These are phyloP conservation scores for Cytospora chrysosperma DNA, from an alignment of 2,329 filamentous ascomycete genomes.

Conservation along the genomic window DNA sequence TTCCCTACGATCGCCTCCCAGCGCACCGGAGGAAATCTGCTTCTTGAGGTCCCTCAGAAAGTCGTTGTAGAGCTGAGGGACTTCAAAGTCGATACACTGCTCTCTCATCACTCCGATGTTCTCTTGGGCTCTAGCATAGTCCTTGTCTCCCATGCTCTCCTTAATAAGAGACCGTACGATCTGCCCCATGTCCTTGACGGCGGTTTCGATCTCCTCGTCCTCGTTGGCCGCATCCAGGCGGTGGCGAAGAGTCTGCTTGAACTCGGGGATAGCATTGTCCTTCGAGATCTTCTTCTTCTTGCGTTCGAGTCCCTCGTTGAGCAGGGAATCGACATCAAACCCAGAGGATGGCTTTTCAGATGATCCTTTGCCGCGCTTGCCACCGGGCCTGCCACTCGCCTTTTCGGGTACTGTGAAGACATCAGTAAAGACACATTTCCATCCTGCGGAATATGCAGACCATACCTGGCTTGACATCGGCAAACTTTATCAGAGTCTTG, in stretches of 20 bases:
- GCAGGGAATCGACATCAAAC: conserved; percentile 78
- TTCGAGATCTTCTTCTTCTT: conserved; percentile 42
- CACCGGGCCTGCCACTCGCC: conserved; percentile 70
- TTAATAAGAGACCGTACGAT: conserved; percentile 70
- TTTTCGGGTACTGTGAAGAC: conserved; percentile 67
- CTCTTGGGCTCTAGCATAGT: conserved; percentile 74
- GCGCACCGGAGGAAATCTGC: conserved; percentile 64
- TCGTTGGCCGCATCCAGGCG: conserved; percentile 45
- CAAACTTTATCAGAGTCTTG: conserved; percentile 62
- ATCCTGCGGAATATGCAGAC: background rate
- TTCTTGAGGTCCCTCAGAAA: conserved; percentile 71
- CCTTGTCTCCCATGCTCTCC: conserved; percentile 71
- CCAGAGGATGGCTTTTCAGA: conserved; percentile 82
- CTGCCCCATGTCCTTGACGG: conserved; percentile 69
- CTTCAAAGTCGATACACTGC: conserved; percentile 72
- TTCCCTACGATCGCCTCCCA: conserved; percentile 76
- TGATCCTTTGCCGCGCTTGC: conserved; percentile 66
- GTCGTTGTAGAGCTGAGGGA: conserved; percentile 73
- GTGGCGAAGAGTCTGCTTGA: conserved; percentile 69
- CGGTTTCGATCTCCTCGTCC: conserved; percentile 63
- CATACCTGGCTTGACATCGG: conserved; percentile 79
- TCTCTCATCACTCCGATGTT: conserved; percentile 75
- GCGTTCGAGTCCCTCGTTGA: conserved; percentile 45
- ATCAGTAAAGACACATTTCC: background rate
- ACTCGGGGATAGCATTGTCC: conserved; percentile 83